Percentiles rank a stretch among this genome's conserved stretches.
phyloP scores from a whole-genome alignment of 768 basidiomycete species.

The Dioszegia hungarica region DNA sequence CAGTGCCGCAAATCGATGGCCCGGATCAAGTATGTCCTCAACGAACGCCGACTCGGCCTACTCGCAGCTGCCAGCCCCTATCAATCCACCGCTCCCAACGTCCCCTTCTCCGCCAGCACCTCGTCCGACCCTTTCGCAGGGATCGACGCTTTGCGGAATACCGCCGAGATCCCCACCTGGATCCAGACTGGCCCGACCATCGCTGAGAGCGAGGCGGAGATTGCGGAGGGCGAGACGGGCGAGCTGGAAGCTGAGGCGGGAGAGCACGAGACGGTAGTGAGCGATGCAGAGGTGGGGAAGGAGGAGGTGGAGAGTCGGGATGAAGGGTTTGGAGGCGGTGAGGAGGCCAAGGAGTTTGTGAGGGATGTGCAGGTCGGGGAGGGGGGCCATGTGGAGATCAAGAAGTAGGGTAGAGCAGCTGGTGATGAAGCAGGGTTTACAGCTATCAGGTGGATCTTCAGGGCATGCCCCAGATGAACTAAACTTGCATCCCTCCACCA shows the following conservation, averaged over 20 bases:
- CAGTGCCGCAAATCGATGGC: conserved; percentile 94
- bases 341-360: conserved; percentile 37
- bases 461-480: no score
- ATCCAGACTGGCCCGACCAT: not conserved
- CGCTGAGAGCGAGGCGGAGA: not conserved
- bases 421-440: no score
- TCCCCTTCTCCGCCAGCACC: conserved; percentile 20
- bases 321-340: conserved; percentile 33
- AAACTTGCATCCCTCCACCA: not conserved
- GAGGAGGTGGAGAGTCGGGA: conserved; percentile 33
- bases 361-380: conserved; percentile 18
- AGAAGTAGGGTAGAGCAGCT: not conserved
- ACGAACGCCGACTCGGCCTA: conserved; percentile 81
- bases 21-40: conserved; percentile 86
- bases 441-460: no score
- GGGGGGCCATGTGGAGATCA: conserved; percentile 12
- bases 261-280: conserved; percentile 12
- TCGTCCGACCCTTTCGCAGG: conserved; percentile 11
- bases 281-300: conserved; percentile 17
- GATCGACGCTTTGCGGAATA: conserved; percentile 6
- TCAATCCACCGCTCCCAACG: not conserved
- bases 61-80: conserved; percentile 57
- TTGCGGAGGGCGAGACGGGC: conserved; percentile 5
- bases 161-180: not conserved
- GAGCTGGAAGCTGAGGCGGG: not conserved